phyloP scores from a whole-genome alignment of 2,329 filamentous ascomycete genomes.

The Aureobasidium sp. region DNA sequence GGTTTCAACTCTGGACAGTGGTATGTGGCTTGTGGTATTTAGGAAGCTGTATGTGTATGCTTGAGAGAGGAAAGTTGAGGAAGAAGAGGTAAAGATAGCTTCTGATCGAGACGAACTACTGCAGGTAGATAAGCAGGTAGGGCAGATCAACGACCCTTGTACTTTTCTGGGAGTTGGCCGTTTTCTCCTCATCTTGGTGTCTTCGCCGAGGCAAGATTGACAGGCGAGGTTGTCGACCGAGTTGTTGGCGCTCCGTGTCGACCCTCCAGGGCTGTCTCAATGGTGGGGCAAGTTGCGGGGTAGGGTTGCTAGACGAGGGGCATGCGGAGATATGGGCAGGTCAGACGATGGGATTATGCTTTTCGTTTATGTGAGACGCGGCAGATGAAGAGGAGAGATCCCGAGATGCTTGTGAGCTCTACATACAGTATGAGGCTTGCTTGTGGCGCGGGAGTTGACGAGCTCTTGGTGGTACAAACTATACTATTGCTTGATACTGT shows the following conservation, averaged over 20 bases:
- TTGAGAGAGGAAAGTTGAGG: background rate
- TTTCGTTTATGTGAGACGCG: background rate
- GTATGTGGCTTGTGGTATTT: background rate
- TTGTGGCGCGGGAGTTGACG: background rate
- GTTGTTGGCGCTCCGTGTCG: background rate
- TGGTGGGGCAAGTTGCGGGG: constrained; percentile 9
- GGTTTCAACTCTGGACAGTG: too few species aligned
- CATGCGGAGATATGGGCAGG: background rate
- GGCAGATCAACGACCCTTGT: background rate
- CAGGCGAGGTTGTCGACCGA: background rate
- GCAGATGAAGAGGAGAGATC: background rate
- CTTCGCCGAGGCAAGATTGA: background rate
- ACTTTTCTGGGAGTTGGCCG: background rate
- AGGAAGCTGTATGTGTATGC: background rate
- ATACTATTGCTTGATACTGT: background rate
- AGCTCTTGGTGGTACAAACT: background rate
- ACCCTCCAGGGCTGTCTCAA: background rate
- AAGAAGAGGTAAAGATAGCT: background rate
- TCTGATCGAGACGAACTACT: background rate
- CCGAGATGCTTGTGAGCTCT: background rate
- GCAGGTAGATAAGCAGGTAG: constrained; percentile 1
- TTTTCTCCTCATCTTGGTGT: background rate
- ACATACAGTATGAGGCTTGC: background rate
- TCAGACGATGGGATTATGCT: constrained; percentile 5
- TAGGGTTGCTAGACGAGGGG: background rate